These are phyloP conservation scores for Rhizomucor miehei DNA, from an alignment of 371 early-diverging fungal species.

Conservation along the genomic window DNA sequence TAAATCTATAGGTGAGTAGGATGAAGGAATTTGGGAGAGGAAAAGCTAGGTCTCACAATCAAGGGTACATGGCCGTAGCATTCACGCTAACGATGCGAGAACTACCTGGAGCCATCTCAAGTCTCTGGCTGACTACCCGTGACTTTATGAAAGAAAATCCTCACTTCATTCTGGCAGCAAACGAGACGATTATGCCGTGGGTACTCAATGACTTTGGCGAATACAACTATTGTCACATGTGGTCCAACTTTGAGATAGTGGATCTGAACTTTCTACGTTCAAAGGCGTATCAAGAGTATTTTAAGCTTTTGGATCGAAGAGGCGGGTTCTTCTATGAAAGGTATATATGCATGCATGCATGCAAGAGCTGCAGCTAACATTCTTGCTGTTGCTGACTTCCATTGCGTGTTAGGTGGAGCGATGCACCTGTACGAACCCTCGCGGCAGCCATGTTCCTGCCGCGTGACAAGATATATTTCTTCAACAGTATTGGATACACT, in stretches of 20 bases:
- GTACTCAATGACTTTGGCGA: constrained; percentile 18
- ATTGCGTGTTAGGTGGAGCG: constrained; percentile 66
- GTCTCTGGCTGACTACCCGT: constrained; percentile 15
- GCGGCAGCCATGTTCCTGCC: constrained; percentile 82
- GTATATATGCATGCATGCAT: constrained; percentile 17
- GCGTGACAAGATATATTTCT: constrained; percentile 81
- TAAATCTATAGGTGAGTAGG: constrained; percentile 67
- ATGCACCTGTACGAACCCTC: constrained; percentile 65
- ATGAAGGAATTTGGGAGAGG: neutral
- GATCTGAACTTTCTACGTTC: constrained; percentile 75
- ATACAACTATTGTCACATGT: constrained; percentile 78
- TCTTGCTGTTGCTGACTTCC: constrained; percentile 12
- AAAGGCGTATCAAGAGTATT: constrained; percentile 70
- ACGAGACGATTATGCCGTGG: constrained; percentile 29
- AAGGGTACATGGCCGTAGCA: constrained; percentile 5
- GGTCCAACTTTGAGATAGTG: constrained; percentile 68
- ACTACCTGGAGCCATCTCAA: constrained; percentile 4
- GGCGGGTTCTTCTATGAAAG: constrained; percentile 97
- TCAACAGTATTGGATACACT: constrained; percentile 80
- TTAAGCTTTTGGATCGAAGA: constrained; percentile 74
- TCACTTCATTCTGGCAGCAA: constrained; percentile 5
- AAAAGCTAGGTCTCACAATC: too few species aligned
- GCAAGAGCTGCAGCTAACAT: neutral
- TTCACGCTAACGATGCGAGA: constrained; percentile 17
- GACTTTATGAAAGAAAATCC: constrained; percentile 15